Evolutionary conservation across 345 rosid species (phyloP).

Genomic region (Iberis pinnata): DNA sequence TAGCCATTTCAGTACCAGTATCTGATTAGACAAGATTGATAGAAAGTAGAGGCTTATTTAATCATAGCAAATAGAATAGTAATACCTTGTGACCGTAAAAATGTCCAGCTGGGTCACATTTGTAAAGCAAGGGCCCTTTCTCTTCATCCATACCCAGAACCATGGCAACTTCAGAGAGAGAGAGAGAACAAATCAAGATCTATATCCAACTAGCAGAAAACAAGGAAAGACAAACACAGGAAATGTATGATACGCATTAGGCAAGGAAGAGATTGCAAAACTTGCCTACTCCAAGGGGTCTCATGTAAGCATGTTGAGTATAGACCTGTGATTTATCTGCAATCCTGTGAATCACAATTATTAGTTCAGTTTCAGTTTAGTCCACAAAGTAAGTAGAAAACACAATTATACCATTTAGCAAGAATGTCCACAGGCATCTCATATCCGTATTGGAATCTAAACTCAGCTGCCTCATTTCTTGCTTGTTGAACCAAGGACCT

Average conservation of each 20-base stretch:
- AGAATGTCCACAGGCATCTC: slow-evolving; percentile 96
- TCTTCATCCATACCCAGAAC: slow-evolving; percentile 95
- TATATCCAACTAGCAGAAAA: not conserved
- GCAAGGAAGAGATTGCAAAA: slow-evolving; percentile 20
- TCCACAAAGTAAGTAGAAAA: not conserved
- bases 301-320: slow-evolving; percentile 99
- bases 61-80: slow-evolving; percentile 1
- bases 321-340: slow-evolving; percentile 96
- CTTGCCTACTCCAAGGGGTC: slow-evolving; percentile 98
- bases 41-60: not conserved
- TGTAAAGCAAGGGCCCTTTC: slow-evolving; percentile 81
- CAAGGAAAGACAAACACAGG: not conserved
- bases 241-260: not conserved
- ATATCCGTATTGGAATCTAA: slow-evolving; percentile 86
- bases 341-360: slow-evolving; percentile 47
- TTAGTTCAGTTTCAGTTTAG: not conserved
- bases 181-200: slow-evolving; percentile 2
- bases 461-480: slow-evolving; percentile 98
- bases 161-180: slow-evolving; percentile 68
- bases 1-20: not conserved
- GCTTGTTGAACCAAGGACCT: slow-evolving; percentile 98
- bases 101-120: slow-evolving; percentile 99
- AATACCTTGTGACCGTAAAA: slow-evolving; percentile 95
- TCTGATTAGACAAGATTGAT: not conserved
- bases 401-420: slow-evolving; percentile 44